Evolutionary conservation across 805 yeast genomes (phyloP), one percentile per base, ranked within the genome.

Genomic region (Yarrowia yakushimensis): DNA sequence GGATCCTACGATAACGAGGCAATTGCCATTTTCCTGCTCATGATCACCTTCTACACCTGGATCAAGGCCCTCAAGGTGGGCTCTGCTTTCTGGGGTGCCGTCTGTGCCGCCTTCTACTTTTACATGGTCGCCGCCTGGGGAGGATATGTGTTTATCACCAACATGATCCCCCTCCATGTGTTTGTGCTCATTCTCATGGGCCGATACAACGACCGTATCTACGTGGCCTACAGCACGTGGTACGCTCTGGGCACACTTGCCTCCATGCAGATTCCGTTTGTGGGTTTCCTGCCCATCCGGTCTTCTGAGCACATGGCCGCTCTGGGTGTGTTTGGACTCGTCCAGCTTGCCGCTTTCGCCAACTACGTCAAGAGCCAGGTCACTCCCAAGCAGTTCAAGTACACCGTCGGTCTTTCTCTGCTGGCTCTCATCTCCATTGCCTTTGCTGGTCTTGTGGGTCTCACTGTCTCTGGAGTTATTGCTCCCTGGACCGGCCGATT

Each of bases 91-190:
- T 90, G 85, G 79, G 94, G 90, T 11, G 79, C 93, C 2, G 77
- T 87, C 68, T 85, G 97, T 28, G 96, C 99, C 1, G 73, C 90
- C 33, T 87, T 85, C 69, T 94, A 96, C 78, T 94, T 96, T 76
- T 94, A 94, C 81, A 94, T 94, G 99, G 99, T 94, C 60, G 86
- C 96, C 52, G 99, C 99, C 12, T 92, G 99, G 97, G 99, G 99
- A 79, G 99, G 99, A 27, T 94, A 94, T 73, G 99, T 96, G 60
- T 94, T 94, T 80, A 96, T 94, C 77, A 94, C 99, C 64, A 94
- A 94, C 78, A 85, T 96, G 80, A 90, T 94, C 70, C 99, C 99
- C 50, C 79, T 94, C 69, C 99, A 94, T 73, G 91, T 92, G 25
- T 92, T 94, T 71, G 92, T 90, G 55, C 79, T 94, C 72, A 76